These are phyloP conservation scores for Gautieria morchelliformis DNA, from an alignment of 768 basidiomycete genomes.

Conservation along the genomic window DNA sequence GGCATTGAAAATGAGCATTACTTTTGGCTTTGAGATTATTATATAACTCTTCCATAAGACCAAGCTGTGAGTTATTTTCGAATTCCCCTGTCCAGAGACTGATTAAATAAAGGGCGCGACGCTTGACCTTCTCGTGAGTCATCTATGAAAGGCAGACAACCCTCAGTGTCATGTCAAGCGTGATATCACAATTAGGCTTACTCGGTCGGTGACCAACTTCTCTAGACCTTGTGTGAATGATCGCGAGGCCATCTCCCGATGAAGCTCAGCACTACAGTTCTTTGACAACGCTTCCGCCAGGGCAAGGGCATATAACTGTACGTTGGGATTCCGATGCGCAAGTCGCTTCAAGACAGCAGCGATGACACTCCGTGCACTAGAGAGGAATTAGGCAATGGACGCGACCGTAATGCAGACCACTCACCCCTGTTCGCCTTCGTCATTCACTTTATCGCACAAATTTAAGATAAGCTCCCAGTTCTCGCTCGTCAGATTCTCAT, in stretches of 20 bases:
- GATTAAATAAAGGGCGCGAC: conserved; percentile 59
- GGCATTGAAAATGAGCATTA: conserved; percentile 23
- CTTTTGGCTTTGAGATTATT: conserved; percentile 76
- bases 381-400: neutral
- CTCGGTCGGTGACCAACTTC: conserved; percentile 81
- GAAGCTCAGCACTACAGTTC: conserved; percentile 75
- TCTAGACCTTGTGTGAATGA: conserved; percentile 88
- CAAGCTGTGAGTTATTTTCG: conserved; percentile 66
- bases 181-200: conserved; percentile 21
- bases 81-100: conserved; percentile 82
- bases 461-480: conserved; percentile 94
- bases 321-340: conserved; percentile 90
- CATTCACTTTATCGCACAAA: conserved; percentile 92
- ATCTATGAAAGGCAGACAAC: conserved; percentile 42
- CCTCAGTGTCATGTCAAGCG: conserved; percentile 9
- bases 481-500: conserved; percentile 89
- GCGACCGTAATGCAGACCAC: conserved; percentile 15
- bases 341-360: conserved; percentile 83
- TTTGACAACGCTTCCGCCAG: conserved; percentile 84
- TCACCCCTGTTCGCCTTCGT: conserved; percentile 82
- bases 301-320: conserved; percentile 88
- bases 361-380: conserved; percentile 78
- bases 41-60: conserved; percentile 88
- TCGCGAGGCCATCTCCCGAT: conserved; percentile 80
- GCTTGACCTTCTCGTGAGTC: conserved; percentile 85